Conservation (phyloP, 176 grass and related monocot genomes). For the Oryza brachyantha region DNA sequence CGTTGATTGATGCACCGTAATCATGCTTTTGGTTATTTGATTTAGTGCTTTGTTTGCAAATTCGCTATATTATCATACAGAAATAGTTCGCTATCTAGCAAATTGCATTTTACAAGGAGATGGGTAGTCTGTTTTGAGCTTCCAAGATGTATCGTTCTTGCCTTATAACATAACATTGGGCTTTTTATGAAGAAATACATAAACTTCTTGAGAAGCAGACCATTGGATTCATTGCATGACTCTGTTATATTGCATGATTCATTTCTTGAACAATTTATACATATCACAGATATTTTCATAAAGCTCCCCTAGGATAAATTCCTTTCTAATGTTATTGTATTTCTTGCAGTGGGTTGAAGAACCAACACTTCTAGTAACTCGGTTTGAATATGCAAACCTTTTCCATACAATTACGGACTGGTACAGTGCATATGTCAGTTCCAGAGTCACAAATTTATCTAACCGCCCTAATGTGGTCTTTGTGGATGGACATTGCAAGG, state of each 20-base stretch:
- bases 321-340: slow-evolving; percentile 23
- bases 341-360: slow-evolving; percentile 88
- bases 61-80: neutral
- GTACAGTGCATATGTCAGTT: slow-evolving; percentile 97
- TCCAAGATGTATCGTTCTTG: neutral
- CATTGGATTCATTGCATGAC: slow-evolving; percentile 6
- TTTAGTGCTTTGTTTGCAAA: neutral
- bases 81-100: neutral
- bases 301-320: neutral
- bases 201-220: neutral
- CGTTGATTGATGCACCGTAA: neutral
- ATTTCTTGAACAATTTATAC: neutral
- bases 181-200: neutral
- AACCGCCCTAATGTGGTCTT: slow-evolving; percentile 78
- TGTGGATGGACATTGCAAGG: slow-evolving; percentile 97
- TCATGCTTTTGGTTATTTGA: neutral
- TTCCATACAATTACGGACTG: slow-evolving; percentile 99
- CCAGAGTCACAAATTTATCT: slow-evolving; percentile 66
- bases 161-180: neutral
- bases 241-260: slow-evolving; percentile 9
- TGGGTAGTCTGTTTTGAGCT: neutral
- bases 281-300: neutral
- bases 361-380: slow-evolving; percentile 83
- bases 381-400: slow-evolving; percentile 98
- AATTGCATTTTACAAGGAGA: neutral